Percentiles rank a stretch among this genome's conserved stretches.
Evolutionary conservation across 75 land plant genomes (phyloP).

Genomic region (Ceratopteris richardii): DNA sequence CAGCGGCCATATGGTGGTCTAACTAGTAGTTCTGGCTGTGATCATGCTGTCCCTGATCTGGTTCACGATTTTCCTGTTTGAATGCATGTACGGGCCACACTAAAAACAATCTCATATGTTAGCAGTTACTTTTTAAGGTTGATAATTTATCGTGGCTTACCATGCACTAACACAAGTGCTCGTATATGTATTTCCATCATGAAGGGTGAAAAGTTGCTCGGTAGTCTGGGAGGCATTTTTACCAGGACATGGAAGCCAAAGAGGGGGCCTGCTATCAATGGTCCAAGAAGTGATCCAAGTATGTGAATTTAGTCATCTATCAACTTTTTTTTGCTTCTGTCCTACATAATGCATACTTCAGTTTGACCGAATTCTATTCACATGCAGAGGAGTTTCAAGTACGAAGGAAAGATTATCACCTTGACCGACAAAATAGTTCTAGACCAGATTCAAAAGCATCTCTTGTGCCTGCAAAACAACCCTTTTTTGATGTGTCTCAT

Average conservation of each 20-base stretch:
- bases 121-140: no score
- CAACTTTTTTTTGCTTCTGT: background rate
- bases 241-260: conserved; percentile 94
- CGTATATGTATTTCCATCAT: no score
- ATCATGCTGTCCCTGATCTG: no score
- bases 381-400: conserved; percentile 44
- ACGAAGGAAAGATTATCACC: conserved; percentile 34
- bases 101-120: no score
- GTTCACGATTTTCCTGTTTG: no score
- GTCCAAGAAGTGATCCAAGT: conserved; percentile 53
- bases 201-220: conserved; percentile 95
- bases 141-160: no score
- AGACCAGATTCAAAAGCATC: conserved; percentile 32
- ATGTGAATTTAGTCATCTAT: background rate
- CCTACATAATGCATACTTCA: background rate
- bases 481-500: conserved; percentile 18
- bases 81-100: no score
- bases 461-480: conserved; percentile 18
- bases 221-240: conserved; percentile 88
- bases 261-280: conserved; percentile 52
- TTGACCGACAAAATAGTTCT: conserved; percentile 55
- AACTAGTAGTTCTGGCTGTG: no score
- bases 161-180: no score
- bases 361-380: background rate
- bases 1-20: no score